Evolutionary conservation across 176 grass and related monocot genomes (phyloP), one percentile per base, ranked within the genome.

Genomic region (Musa beccarii): DNA sequence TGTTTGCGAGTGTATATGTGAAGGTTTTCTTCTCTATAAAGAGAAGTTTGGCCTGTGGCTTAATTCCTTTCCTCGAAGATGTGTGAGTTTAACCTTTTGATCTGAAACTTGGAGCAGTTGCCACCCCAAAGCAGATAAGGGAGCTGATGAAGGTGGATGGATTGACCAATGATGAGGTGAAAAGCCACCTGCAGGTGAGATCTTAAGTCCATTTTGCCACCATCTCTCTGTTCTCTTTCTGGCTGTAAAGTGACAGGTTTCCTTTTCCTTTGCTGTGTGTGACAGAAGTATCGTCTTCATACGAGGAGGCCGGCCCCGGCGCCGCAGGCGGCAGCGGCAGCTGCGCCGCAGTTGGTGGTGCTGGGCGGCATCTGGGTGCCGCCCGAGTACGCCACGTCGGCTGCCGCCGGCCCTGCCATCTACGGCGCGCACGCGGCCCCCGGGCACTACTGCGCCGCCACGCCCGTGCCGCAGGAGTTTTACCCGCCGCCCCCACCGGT

Each of bases 391-490:
- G 76, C 80, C 34, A 69, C 84, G 3, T 71, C 74, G 22, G 77
- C 79, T 11, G 72, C 54, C 16, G 74, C 59, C 1, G 70, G 50
- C n/a, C 67, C 74, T 2, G 53, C 72, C 20, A 74, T 74, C 52
- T 74, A 74, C 72, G 53, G 53, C 50, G 72, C 59, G 22, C 53
- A 68, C 1, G 34, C 84, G 49, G 79, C 70, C 29, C 20, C 49
- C n/a, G 69, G 69, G 21, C 82, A 64, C 85, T 92, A 92, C 89
- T 85, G 83, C 78, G 4, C 55, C 82, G 54, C 53, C 53, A 71
- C 86, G 2, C 82, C 85, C 23, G 63, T 81, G 26, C 80, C 82
- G 49, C 89, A 90, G 76, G 87, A 92, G 54, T 92, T 90, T 81
- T 96, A 92, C 81, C 74, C 88, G 24, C 29, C 81, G 62, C 23